A percentile compares a stretch with the other conserved stretches of the same genome.
These are phyloP conservation scores for Elongisporangium prolatum DNA, from an alignment of 352 stramenopile species.

Conservation along the genomic window DNA sequence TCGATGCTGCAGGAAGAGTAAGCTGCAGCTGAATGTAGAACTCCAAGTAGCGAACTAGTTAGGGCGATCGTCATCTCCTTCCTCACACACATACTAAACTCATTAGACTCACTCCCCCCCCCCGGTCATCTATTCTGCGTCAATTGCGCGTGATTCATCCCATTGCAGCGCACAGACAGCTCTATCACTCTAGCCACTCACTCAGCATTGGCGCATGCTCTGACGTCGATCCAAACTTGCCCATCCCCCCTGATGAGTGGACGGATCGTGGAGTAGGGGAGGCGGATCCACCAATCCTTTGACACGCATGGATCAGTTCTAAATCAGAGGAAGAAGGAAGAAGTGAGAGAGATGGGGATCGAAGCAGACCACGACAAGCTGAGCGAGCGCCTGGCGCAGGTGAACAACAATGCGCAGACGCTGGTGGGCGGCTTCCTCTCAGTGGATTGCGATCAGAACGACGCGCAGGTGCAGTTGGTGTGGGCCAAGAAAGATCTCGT, in stretches of 20 bases:
- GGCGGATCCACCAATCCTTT: no score
- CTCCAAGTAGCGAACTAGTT: no score
- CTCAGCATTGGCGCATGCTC: no score
- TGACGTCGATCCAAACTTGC: no score
- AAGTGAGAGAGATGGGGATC: neutral
- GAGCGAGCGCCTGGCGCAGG: conserved; percentile 35
- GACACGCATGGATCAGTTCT: neutral
- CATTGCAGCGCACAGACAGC: no score
- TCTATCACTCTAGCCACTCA: no score
- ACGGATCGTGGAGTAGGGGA: no score
- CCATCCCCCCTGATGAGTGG: no score
- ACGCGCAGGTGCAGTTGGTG: conserved; percentile 43
- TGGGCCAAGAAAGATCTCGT: conserved; percentile 59
- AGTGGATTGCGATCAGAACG: conserved; percentile 11
- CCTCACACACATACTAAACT: no score
- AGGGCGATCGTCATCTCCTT: neutral
- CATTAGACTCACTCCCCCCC: no score
- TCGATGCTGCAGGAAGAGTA: conserved; percentile 32
- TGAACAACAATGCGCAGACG: conserved; percentile 47
- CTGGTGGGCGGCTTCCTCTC: conserved; percentile 38
- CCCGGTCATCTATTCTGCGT: no score
- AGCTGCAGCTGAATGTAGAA: neutral
- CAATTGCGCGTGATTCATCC: no score
- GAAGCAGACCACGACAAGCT: conserved; percentile 23
- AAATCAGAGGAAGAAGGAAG: neutral